Base-by-base conservation (phyloP, 2,329 filamentous ascomycete genomes). In the Mariannaea sp. region DNA sequence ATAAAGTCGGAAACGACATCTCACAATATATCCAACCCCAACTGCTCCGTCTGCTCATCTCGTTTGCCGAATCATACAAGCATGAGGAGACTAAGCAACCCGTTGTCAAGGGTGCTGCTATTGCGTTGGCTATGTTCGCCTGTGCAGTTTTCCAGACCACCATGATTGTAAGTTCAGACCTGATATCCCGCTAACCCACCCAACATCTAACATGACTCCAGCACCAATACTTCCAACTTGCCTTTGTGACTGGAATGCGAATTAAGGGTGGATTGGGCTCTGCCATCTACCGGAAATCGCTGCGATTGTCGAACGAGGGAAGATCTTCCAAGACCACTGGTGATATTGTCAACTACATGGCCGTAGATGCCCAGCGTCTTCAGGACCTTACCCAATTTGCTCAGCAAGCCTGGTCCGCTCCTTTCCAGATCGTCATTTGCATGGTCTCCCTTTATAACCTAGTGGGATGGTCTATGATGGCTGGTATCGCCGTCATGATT, bases 321-420 rank as follows among this genome's bases (percentile, higher is more conserved):
- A 85, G 93, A 48, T 83, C 92, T 2, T 75, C 86, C 38, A 97
- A 97, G 75, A 90, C 90, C 0, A 99, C 94, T 0, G 94, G 94
- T 52, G 95, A 99, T 67, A 97, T 99, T 67, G 94, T 99, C 70
- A 99, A 99, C 70, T 94, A 96, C 74, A 99, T 99, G 93, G 94
- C 95, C 39, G 93, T 99, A 8, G 94, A 99, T 70, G 93, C 93
- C 12, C 94, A 99, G 73, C 88, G 95, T 60, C 81, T 99, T 14
- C 90, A 97, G 67, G 94, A 99, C 73, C 78, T 99, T 52, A 91
- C 93, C 2, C 95, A 99, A 68, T 99, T 94, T 70, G 92, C 90
- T 14, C 92, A 96, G 69, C 93, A 97, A 71, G 77, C 96, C 9
- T 97, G 94, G 92, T 97, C 92, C 36, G 93, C 95, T 3, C 94